These are phyloP conservation scores for Closterium sp. DNA, from an alignment of 139 green algal species.

Conservation along the genomic window DNA sequence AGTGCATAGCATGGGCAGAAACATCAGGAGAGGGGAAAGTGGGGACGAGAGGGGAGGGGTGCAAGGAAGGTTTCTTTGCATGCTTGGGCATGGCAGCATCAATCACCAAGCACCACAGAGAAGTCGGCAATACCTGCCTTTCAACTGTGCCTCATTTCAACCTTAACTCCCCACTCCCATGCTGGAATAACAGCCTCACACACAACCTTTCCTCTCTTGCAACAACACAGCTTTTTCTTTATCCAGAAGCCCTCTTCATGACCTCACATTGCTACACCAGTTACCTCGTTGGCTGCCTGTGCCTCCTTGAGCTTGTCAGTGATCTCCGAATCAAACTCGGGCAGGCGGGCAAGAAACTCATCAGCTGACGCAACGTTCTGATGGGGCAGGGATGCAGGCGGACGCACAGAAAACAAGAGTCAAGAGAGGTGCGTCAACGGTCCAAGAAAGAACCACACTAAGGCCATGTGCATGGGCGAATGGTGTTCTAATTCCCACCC, in stretches of 20 bases:
- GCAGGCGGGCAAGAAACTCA: slow-evolving; percentile 82
- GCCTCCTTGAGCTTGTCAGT: slow-evolving; percentile 52
- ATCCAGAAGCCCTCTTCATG: too few relatives aligned
- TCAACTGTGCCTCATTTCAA: neutral
- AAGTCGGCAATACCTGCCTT: too few relatives aligned
- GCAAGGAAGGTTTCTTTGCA: too few relatives aligned
- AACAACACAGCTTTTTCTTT: too few relatives aligned
- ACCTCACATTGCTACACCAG: neutral
- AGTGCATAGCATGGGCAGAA: neutral
- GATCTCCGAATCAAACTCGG: slow-evolving; percentile 88
- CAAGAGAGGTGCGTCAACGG: neutral
- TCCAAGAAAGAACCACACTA: too few relatives aligned
- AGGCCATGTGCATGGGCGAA: too few relatives aligned
- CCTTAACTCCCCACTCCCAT: slow-evolving; percentile 70
- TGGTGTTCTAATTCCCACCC: too few relatives aligned
- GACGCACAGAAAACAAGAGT: neutral
- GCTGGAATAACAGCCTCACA: neutral
- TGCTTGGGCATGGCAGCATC: too few relatives aligned
- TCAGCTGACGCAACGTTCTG: slow-evolving; percentile 48
- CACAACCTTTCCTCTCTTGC: neutral
- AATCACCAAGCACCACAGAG: too few relatives aligned
- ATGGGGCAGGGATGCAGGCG: neutral
- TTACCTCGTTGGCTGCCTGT: slow-evolving; percentile 51
- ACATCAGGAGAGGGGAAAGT: neutral
- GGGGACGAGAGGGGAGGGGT: neutral